Evolutionary conservation across 345 rosid genomes (phyloP).

Genomic region (Melaleuca quinquenervia): DNA sequence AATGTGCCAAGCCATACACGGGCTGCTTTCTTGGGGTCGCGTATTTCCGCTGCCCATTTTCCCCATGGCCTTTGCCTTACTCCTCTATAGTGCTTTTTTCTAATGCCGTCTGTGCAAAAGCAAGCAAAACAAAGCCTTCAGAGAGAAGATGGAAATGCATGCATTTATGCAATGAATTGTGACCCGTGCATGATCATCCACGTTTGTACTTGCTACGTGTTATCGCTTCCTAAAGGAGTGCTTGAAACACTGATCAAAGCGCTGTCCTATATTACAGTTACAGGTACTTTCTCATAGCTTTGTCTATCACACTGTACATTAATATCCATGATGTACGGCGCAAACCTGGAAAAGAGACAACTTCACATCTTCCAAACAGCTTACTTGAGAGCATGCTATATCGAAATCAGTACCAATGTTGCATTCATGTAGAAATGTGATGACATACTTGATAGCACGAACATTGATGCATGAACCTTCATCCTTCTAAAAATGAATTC

Average conservation of each 20-base stretch:
- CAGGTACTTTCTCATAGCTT: background rate
- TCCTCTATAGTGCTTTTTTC: slow-evolving; percentile 79
- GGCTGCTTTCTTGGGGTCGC: slow-evolving; percentile 82
- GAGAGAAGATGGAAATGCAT: background rate
- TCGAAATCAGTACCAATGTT: background rate
- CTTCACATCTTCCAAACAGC: background rate
- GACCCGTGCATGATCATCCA: background rate
- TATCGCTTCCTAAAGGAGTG: background rate
- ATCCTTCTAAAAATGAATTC: background rate
- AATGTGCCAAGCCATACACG: slow-evolving; percentile 96
- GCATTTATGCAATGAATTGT: background rate
- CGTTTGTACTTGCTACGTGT: too few species aligned
- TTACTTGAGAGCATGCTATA: background rate
- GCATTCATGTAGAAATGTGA: background rate
- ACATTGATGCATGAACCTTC: background rate
- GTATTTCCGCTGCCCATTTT: slow-evolving; percentile 97
- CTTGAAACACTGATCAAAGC: background rate
- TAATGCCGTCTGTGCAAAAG: slow-evolving; percentile 29
- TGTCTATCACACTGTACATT: background rate
- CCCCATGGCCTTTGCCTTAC: slow-evolving; percentile 99
- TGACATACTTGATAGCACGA: background rate
- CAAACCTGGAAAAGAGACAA: background rate
- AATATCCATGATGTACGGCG: background rate
- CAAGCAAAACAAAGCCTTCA: background rate
- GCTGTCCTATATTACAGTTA: background rate